Percentiles rank a stretch among this genome's conserved stretches.
These are phyloP conservation scores for Lobosporangium transversale DNA, from an alignment of 192 early-diverging fungal genomes.

Conservation along the genomic window DNA sequence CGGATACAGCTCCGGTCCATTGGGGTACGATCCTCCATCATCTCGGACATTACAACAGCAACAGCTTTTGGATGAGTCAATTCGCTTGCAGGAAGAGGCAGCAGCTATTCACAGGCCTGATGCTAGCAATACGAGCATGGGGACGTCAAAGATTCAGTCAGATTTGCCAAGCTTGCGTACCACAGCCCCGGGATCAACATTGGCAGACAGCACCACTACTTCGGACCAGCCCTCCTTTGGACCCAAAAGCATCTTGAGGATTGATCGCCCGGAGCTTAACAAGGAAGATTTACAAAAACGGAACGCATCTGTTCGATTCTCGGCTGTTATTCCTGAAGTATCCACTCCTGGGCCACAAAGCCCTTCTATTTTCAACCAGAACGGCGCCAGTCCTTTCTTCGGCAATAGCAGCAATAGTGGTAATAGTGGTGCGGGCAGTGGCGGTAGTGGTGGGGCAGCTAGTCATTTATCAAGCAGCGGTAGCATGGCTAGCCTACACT, in stretches of 20 bases:
- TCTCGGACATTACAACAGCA: neutral
- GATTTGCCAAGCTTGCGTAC: neutral
- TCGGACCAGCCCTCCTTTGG: neutral
- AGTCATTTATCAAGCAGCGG: slow-evolving; percentile 2
- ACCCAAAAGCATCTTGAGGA: slow-evolving; percentile 8
- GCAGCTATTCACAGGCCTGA: too few species aligned
- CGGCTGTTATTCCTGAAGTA: slow-evolving; percentile 7
- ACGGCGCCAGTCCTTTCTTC: slow-evolving; percentile 23
- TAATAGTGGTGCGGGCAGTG: too few species aligned
- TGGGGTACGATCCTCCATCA: slow-evolving; percentile 28
- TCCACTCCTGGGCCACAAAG: slow-evolving; percentile 9
- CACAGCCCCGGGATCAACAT: neutral
- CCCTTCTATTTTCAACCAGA: slow-evolving; percentile 27
- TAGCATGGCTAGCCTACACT: slow-evolving; percentile 19
- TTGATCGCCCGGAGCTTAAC: slow-evolving; percentile 8
- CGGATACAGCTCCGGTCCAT: slow-evolving; percentile 29
- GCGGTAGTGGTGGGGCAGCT: too few species aligned
- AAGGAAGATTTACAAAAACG: slow-evolving; percentile 14
- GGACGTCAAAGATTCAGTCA: neutral
- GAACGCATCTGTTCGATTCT: slow-evolving; percentile 34
- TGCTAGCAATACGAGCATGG: too few species aligned
- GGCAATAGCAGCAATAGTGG: slow-evolving; percentile 12
- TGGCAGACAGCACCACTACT: neutral
- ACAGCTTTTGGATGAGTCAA: neutral
- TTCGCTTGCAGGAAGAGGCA: neutral